A percentile compares a stretch with the other conserved stretches of the same genome.
Evolutionary conservation across 2,329 filamentous ascomycete species (phyloP).

Genomic region (Purpureocillium takamizusanense): DNA sequence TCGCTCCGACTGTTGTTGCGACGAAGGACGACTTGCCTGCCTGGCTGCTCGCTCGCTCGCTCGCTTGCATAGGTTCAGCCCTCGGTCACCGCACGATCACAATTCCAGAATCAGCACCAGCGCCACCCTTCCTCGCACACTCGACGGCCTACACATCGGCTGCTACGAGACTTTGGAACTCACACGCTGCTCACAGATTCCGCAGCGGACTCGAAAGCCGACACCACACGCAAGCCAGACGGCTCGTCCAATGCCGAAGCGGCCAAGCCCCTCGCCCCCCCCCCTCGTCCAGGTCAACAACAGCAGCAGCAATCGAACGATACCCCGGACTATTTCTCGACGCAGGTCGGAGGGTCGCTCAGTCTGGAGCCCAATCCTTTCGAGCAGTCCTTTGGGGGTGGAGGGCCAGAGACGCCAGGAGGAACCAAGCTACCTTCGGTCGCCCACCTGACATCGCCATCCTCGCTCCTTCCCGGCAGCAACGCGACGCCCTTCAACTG

Average conservation of each 20-base stretch:
- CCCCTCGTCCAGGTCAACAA: slow-evolving; percentile 53
- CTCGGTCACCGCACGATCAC: too few species aligned
- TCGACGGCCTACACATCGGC: background rate
- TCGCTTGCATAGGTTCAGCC: too few species aligned
- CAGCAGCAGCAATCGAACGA: slow-evolving; percentile 30
- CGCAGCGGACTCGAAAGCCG: slow-evolving; percentile 36
- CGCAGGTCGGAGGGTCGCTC: slow-evolving; percentile 44
- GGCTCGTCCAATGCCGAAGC: slow-evolving; percentile 44
- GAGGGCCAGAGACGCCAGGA: slow-evolving; percentile 69
- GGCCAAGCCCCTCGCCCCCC: slow-evolving; percentile 60
- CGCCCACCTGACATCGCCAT: slow-evolving; percentile 83
- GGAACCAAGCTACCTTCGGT: slow-evolving; percentile 80
- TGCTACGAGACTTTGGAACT: slow-evolving; percentile 1
- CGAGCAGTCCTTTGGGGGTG: slow-evolving; percentile 78
- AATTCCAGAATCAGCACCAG: too few species aligned
- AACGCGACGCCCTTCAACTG: slow-evolving; percentile 70
- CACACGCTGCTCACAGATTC: slow-evolving; percentile 22
- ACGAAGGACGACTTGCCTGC: too few species aligned
- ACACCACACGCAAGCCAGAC: slow-evolving; percentile 39
- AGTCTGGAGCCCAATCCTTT: slow-evolving; percentile 91
- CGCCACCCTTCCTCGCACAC: too few species aligned
- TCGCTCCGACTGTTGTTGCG: too few species aligned
- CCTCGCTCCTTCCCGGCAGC: slow-evolving; percentile 65
- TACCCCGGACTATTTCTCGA: slow-evolving; percentile 62
- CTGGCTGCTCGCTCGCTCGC: too few species aligned